These are phyloP conservation scores for Chaetothyriales sp. DNA, from an alignment of 2,329 filamentous ascomycete genomes.

Conservation along the genomic window DNA sequence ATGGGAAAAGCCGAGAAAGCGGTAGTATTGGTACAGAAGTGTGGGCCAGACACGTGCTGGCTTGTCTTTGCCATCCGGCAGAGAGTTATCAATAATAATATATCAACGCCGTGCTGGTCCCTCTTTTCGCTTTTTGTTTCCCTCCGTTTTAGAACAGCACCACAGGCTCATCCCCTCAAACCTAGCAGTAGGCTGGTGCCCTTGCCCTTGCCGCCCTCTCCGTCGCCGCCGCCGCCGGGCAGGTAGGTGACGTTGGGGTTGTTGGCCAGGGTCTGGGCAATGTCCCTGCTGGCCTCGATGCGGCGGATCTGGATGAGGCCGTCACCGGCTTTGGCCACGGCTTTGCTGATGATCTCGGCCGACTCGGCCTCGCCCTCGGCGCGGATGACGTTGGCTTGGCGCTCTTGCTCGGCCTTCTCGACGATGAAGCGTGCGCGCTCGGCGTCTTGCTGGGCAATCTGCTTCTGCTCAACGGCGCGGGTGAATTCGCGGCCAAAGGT, in stretches of 20 bases:
- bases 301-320: conserved; percentile 90
- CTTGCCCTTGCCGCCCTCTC: conserved; percentile 43
- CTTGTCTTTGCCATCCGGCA: no score
- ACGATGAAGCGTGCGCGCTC: conserved; percentile 96
- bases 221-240: conserved; percentile 50
- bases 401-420: conserved; percentile 96
- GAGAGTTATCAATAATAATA: no score
- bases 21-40: background rate
- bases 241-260: conserved; percentile 97
- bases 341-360: conserved; percentile 87
- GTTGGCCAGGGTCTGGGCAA: conserved; percentile 71
- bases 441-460: conserved; percentile 98
- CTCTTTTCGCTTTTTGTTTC: background rate
- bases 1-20: background rate
- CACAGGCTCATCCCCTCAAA: conserved; percentile 23
- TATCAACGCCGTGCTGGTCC: no score
- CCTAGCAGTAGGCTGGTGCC: conserved; percentile 55
- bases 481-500: conserved; percentile 99
- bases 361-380: conserved; percentile 96
- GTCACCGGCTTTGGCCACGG: conserved; percentile 83
- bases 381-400: conserved; percentile 95
- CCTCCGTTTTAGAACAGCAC: background rate
- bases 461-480: conserved; percentile 97
- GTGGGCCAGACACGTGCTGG: background rate
- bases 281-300: conserved; percentile 93